A percentile compares a stretch with the other conserved stretches of the same genome.
phyloP scores from a whole-genome alignment of 257 asterid species.

The Solanum bulbocastanum region DNA sequence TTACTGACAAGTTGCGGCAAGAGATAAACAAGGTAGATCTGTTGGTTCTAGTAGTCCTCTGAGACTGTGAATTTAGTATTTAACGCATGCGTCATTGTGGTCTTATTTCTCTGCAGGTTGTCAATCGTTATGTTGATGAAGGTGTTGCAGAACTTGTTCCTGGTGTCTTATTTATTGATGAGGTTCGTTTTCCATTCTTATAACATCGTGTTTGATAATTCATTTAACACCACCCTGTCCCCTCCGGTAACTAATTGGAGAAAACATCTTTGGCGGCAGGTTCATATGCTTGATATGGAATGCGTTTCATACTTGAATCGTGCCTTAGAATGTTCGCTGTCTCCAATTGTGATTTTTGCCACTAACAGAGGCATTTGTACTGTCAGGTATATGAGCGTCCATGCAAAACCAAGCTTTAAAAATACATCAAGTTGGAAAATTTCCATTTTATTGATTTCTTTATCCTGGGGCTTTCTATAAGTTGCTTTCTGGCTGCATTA shows the following conservation, averaged over 20 bases:
- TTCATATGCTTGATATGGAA: conserved; percentile 95
- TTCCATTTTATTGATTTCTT: background rate
- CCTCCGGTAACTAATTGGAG: background rate
- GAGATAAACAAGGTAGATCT: conserved; percentile 78
- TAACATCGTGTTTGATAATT: background rate
- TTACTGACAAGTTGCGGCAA: conserved; percentile 84
- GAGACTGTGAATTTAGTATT: background rate
- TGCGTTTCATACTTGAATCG: conserved; percentile 88
- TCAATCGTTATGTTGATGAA: conserved; percentile 85
- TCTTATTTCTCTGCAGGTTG: conserved; percentile 41
- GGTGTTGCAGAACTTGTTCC: conserved; percentile 97
- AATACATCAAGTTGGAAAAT: background rate
- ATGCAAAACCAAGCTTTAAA: background rate
- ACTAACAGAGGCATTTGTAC: conserved; percentile 86
- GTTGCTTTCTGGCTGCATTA: background rate
- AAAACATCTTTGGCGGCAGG: conserved; percentile 31
- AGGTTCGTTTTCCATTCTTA: conserved; percentile 30
- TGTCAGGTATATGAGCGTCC: conserved; percentile 53
- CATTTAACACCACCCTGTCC: background rate
- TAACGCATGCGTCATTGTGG: background rate
- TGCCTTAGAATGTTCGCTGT: conserved; percentile 75
- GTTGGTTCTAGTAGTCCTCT: background rate
- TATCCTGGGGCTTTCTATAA: background rate
- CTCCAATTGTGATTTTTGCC: conserved; percentile 93
- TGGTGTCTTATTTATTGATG: conserved; percentile 88